Base-by-base conservation (phyloP, 352 stramenopile genomes). In the Achlya hypogyna region DNA sequence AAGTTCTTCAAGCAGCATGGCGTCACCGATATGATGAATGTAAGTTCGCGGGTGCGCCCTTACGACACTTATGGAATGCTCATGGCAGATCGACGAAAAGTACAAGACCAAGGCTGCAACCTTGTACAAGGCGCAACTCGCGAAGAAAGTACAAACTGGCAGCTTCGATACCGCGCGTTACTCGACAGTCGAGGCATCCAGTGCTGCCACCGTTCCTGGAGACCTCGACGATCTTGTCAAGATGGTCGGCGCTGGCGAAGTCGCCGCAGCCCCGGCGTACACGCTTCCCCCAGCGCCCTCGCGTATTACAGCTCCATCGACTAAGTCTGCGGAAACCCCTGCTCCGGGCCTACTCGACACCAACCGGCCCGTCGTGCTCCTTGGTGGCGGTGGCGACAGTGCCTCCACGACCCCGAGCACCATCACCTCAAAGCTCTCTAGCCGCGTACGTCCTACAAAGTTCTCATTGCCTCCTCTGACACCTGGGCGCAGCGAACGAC, bases 1-100 rank as follows among this genome's bases (percentile, higher is more conserved):
- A 92, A 96, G 66, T 98, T 97, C 73, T 98, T 98, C 74, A 96
- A 96, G 74, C 85, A 95, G 69, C 89, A 95, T 63, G 82, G 87
- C 43, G 84, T 86, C 6, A 81, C 84, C 54, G 86, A 95, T 59
- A 91, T 90, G 76, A 92, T 86, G 6, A 95, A 85, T 54, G 86
- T 95, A 75, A 47, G 81, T 77, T 18, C 42, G 12, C 27, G 42
- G 23, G 14, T 18, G 16, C 56, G 4, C 40, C 31, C 5, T 35
- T 14, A 47, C 58, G 31, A 28, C 51, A 29, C n/a, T 9, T 27
- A 51, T 43, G n/a, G 45, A 6, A 58, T 29, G 5, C 20, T 72
- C 43, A 42, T 28, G 29, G 18, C 67, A 95, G 83, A 95, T 96
- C 69, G 84, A 96, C 49, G 83, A 86, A 51, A 96, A 96, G 73